A percentile compares a stretch with the other conserved stretches of the same genome.
These are phyloP conservation scores for Dryas alaskensis DNA, from an alignment of 306 rosid genomes.

Conservation along the genomic window DNA sequence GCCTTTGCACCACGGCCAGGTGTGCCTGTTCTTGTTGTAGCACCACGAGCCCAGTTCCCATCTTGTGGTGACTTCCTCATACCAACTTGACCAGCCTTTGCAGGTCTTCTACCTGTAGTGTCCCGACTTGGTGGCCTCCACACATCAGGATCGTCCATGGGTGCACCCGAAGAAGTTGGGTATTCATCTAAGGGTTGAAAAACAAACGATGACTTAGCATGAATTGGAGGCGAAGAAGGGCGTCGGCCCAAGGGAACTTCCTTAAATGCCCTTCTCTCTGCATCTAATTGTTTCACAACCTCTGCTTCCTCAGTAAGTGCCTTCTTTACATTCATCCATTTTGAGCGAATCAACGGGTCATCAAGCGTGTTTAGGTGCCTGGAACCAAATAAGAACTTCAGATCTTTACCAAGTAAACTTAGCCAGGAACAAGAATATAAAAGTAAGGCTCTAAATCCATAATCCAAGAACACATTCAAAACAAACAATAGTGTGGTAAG, in stretches of 20 bases:
- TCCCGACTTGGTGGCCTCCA: constrained; percentile 97
- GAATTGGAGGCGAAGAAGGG: constrained; percentile 76
- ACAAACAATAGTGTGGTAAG: not conserved
- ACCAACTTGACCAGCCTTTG: constrained; percentile 57
- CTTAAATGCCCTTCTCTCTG: constrained; percentile 77
- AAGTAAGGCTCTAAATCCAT: not conserved
- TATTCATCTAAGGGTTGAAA: constrained; percentile 93
- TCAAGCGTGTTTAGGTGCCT: constrained; percentile 73
- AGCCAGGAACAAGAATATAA: not conserved
- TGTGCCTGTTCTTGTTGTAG: constrained; percentile 47
- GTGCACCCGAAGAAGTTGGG: constrained; percentile 72
- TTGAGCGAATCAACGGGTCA: constrained; percentile 72
- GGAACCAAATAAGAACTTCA: constrained; percentile 17
- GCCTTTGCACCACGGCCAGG: constrained; percentile 63
- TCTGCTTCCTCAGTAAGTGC: constrained; percentile 80
- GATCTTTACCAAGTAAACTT: not conserved
- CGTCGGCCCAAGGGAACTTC: constrained; percentile 67
- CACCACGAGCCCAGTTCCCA: constrained; percentile 81
- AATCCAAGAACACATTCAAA: not conserved
- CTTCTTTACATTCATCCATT: constrained; percentile 95
- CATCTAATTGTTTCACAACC: constrained; percentile 78
- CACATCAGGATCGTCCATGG: constrained; percentile 87
- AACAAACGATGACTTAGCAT: constrained; percentile 67
- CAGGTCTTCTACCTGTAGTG: constrained; percentile 56
- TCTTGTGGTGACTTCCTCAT: constrained; percentile 73